Base-by-base conservation (phyloP, 78 protist species). In the Pelomyxa schiedti region DNA sequence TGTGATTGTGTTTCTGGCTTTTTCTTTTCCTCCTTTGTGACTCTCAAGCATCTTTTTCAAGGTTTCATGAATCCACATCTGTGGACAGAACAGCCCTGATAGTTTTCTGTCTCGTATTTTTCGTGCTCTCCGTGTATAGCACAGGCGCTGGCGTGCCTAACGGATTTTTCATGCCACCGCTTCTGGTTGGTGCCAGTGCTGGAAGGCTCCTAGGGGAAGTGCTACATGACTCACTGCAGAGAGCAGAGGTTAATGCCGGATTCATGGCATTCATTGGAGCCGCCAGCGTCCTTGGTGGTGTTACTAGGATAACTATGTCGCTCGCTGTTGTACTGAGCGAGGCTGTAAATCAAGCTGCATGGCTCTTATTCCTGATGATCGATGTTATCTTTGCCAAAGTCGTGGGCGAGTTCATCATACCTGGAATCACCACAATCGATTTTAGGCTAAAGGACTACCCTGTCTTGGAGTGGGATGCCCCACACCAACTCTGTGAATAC, bases 221-320 rank as follows among this genome's bases (percentile, higher is more conserved):
- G 1, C n/a, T n/a, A n/a, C n/a, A n/a, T n/a, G n/a, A n/a, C n/a
- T n/a, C n/a, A n/a, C n/a, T n/a, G n/a, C n/a, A n/a, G n/a, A n/a
- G n/a, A n/a, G 1, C 1, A 3, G 9, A 29, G 1, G 65, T 63
- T 22, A 76, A 76, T 65, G 67, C 87, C 2, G 82, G 77, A 6
- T 39, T 37, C 39, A 1, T 7, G 16, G 83, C 87, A 5, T 26
- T 82, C 26, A 7, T 82, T 4, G 87, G 87, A 4, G 63, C 77
- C 1, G 82, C 87, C 1, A 47, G 80, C 39, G 32, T 39, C 22
- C 24, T 74, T 29, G 83, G 84, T 1, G 89, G 89, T 8, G 52
- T 85, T 39, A 42, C 75, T 30, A 72, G 89, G 41, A 78, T 85
- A 82, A 79, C 89, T 28, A 9, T 85, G 22, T 77, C 84, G 8